phyloP scores from a whole-genome alignment of 179 eudicot genomes.

The Patellifolia procumbens region DNA sequence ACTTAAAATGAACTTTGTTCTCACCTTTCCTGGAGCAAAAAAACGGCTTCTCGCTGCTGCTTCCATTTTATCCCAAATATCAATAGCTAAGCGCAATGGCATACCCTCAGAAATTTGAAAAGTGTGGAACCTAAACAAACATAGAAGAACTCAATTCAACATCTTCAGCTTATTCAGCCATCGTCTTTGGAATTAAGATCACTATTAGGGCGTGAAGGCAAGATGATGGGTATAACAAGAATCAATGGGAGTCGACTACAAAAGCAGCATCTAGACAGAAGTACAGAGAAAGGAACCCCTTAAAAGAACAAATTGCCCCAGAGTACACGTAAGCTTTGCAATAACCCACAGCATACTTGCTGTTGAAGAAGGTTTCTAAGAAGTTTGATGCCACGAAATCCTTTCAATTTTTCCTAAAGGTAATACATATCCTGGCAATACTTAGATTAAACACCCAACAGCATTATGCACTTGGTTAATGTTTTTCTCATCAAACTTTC shows the following conservation, averaged over 20 bases:
- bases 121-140: conserved; percentile 49
- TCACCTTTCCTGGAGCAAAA: conserved; percentile 41
- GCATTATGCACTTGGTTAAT: too few relatives aligned
- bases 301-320: too few relatives aligned
- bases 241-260: not conserved
- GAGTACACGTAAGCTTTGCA: too few relatives aligned
- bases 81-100: conserved; percentile 51
- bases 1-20: conserved; percentile 15
- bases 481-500: too few relatives aligned
- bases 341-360: too few relatives aligned
- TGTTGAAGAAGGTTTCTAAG: too few relatives aligned
- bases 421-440: too few relatives aligned
- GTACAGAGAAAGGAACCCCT: not conserved
- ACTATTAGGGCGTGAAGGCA: not conserved
- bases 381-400: too few relatives aligned
- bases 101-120: conserved; percentile 46
- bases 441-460: too few relatives aligned
- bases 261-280: not conserved
- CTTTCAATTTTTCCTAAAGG: too few relatives aligned
- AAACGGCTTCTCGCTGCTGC: conserved; percentile 25
- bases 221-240: not conserved
- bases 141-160: conserved; percentile 1
- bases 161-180: not conserved
- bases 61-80: conserved; percentile 59
- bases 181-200: not conserved